Base-by-base conservation (phyloP, 1,284 basidiomycete species). In the Schizophyllum amplum region DNA sequence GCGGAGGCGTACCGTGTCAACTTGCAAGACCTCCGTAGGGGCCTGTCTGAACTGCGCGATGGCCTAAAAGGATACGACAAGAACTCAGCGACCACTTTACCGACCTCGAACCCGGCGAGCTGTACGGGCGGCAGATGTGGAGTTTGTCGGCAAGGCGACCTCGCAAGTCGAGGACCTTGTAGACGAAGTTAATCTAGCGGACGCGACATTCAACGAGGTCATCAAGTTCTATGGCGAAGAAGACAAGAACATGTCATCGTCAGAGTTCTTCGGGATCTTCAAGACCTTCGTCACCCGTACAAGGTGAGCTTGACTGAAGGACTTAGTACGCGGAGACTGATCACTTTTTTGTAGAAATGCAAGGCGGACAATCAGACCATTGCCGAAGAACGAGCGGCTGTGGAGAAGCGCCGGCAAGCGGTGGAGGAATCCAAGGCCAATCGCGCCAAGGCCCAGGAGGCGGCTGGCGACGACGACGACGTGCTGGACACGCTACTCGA, bases 281-380 rank as follows among this genome's bases (percentile, higher is more conserved):
- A 93, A 95, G 73, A 95, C 91, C 1, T 97, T 97, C 65, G 82
- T 94, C 23, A 94, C 89, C 94, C 93, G 1, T 97, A 94, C 72
- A 88, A 82, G 80, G 92, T 92, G 62, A 60, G 78, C 66, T 24
- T 24, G 3, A 46, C 25, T n/a, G n/a, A n/a, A n/a, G 59, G 51
- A 4, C 17, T 24, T 25, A 13, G 56, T 47, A 54, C n/a, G 25
- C 15, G 51, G 6, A 21, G 24, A 48, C 53, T 57, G 51, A 55
- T 62, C 50, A 46, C 56, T 9, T n/a, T n/a, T 33, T 6, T 57
- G n/a, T 63, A 94, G 91, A 93, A 92, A 88, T 94, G 90, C 69
- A 87, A 88, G 68, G 63, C 69, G 20, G 90, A 94, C 52, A 95
- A 95, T 66, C 79, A 80, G 64, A 78, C 78, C 0, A 75, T 80